phyloP scores from a whole-genome alignment of 208 protist species.

The Crithidia brevicula region DNA sequence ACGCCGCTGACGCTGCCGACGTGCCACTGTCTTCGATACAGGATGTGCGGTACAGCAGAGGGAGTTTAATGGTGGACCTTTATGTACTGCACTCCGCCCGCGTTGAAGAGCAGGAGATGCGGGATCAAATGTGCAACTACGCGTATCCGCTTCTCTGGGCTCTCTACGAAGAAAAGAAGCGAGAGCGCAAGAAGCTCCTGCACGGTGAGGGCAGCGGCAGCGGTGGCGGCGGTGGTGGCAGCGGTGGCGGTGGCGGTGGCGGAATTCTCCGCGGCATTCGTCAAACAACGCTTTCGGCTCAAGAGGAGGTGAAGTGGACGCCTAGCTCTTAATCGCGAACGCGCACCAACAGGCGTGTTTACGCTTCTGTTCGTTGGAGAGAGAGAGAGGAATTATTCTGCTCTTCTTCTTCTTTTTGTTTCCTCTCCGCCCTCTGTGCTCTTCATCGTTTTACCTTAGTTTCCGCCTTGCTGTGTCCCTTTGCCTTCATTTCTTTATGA shows the following conservation, averaged over 20 bases:
- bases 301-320: slow-evolving; percentile 27
- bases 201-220: slow-evolving; percentile 5
- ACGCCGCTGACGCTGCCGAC: slow-evolving; percentile 18
- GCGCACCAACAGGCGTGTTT: too few relatives aligned
- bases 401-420: neutral
- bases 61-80: slow-evolving; percentile 33
- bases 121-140: slow-evolving; percentile 32
- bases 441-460: neutral
- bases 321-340: neutral
- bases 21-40: slow-evolving; percentile 29
- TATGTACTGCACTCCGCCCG: slow-evolving; percentile 30
- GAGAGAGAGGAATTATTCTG: neutral
- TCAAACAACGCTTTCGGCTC: slow-evolving; percentile 11
- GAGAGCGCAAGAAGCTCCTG: slow-evolving; percentile 28
- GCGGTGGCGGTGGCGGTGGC: neutral
- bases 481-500: too few relatives aligned
- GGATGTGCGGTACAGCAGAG: slow-evolving; percentile 34
- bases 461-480: neutral
- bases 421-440: neutral
- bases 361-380: too few relatives aligned
- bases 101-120: slow-evolving; percentile 13
- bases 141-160: slow-evolving; percentile 29
- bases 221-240: too few relatives aligned
- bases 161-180: slow-evolving; percentile 33
- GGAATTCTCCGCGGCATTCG: neutral